Conservation (phyloP, 345 rosid species). For the Theobroma cacao region DNA sequence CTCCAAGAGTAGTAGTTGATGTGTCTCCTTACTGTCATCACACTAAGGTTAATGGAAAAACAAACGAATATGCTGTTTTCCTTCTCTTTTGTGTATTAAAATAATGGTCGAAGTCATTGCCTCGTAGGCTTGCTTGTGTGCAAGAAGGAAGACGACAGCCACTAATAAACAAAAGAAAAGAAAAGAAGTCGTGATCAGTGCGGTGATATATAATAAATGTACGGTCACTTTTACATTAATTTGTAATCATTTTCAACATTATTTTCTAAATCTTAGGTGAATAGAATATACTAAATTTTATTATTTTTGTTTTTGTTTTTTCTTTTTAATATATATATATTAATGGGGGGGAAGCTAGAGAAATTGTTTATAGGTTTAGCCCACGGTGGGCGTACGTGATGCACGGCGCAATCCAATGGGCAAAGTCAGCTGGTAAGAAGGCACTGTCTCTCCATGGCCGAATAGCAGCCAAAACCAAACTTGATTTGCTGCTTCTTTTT, state of each 20-base stretch:
- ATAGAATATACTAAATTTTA: not conserved
- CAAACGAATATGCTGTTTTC: not conserved
- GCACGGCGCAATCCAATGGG: not conserved
- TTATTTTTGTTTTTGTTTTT: no score
- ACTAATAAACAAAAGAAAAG: not conserved
- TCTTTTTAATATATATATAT: no score
- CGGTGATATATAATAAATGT: conserved; percentile 11
- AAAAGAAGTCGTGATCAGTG: not conserved
- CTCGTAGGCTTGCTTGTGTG: not conserved
- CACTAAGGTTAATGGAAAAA: not conserved
- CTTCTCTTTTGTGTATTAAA: not conserved
- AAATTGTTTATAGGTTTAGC: not conserved
- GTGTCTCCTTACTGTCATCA: not conserved
- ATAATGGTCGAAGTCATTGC: not conserved
- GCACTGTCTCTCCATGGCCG: no score
- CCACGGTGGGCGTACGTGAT: not conserved
- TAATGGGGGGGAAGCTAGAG: no score
- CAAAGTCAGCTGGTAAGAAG: not conserved
- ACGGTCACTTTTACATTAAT: not conserved
- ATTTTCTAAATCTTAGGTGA: not conserved
- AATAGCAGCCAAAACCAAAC: no score
- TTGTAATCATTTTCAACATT: not conserved
- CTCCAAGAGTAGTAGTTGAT: not conserved
- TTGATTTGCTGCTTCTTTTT: no score
- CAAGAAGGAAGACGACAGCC: not conserved